Conservation (phyloP, 2,329 filamentous ascomycete species). For the Cytospora piceicola region DNA sequence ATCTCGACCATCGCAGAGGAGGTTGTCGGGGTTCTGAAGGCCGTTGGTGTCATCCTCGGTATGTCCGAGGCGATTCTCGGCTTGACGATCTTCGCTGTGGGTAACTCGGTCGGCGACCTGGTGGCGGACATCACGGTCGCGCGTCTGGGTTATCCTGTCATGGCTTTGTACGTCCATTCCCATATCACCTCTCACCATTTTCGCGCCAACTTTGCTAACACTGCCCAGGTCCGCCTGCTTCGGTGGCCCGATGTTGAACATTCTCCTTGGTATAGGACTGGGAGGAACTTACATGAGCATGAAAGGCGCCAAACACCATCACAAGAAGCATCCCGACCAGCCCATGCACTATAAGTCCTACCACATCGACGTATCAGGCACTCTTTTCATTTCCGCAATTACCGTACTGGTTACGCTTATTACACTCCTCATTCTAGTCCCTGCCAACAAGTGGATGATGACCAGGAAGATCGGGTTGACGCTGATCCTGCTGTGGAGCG, state of each 20-base stretch:
- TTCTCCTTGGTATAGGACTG: slow-evolving; percentile 90
- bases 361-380: slow-evolving; percentile 80
- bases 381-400: slow-evolving; percentile 82
- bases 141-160: slow-evolving; percentile 90
- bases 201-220: slow-evolving; percentile 33
- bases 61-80: slow-evolving; percentile 96
- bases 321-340: slow-evolving; percentile 68
- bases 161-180: slow-evolving; percentile 69
- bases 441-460: slow-evolving; percentile 84
- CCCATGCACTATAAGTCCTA: slow-evolving; percentile 75
- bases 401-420: slow-evolving; percentile 81
- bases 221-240: slow-evolving; percentile 78
- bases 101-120: slow-evolving; percentile 91
- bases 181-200: not conserved
- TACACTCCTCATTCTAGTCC: slow-evolving; percentile 78
- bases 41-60: slow-evolving; percentile 85
- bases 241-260: slow-evolving; percentile 98
- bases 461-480: slow-evolving; percentile 80
- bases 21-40: slow-evolving; percentile 93
- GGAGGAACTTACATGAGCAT: slow-evolving; percentile 88
- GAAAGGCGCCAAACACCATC: slow-evolving; percentile 65
- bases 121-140: slow-evolving; percentile 96
- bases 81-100: slow-evolving; percentile 93
- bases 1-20: slow-evolving; percentile 95
- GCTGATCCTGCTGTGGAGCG: slow-evolving; percentile 77